Base-by-base conservation (phyloP, 768 basidiomycete species). In the Daedaleopsis nitida region DNA sequence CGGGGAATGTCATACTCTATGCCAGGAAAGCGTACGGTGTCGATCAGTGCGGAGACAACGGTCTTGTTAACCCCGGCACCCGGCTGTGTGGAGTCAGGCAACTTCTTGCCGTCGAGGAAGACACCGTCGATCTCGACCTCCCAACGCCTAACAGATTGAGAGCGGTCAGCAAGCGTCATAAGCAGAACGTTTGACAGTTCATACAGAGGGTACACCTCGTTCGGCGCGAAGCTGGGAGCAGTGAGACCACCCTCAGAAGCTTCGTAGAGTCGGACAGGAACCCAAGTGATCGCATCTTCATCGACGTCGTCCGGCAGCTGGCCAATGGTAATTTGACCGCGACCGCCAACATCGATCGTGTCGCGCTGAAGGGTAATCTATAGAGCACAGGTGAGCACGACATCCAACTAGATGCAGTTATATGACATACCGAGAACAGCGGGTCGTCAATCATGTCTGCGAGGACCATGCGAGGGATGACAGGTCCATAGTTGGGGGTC, bases 111-210 rank as follows among this genome's bases (percentile, higher is more conserved):
- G 63, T 92, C 88, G 21, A 93, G 79, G 69, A 78, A 92, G 8
- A 92, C 86, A 59, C 83, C 86, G 51, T 91, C 89, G 14, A 92
- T 62, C 44, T 81, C 79, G 7, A 92, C 75, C 72, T 92, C 91
- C 91, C 91, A 92, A 3, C 71, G 52, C 52, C 70, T 62, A 56
- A 55, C 43, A 49, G 53, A 35, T 3, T 12, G 6, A 16, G 17
- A 16, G 49, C 13, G 0, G 32, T 55, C 32, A 54, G 17, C 42
- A 5, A 32, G 21, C 3, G 2, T 10, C 19, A 19, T 1, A 1
- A 14, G 11, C 16, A 37, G 10, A 45, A 0, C 8, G 27, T 7
- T 54, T 43, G 52, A 10, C 10, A 9, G 1, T 32, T 63, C 70
- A 54, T 55, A 72, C 70, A 72, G 57, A 53, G 71, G 69, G 73